A percentile compares a stretch with the other conserved stretches of the same genome.
Evolutionary conservation across 2,329 filamentous ascomycete species (phyloP).

Genomic region (Scedosporium boydii): DNA sequence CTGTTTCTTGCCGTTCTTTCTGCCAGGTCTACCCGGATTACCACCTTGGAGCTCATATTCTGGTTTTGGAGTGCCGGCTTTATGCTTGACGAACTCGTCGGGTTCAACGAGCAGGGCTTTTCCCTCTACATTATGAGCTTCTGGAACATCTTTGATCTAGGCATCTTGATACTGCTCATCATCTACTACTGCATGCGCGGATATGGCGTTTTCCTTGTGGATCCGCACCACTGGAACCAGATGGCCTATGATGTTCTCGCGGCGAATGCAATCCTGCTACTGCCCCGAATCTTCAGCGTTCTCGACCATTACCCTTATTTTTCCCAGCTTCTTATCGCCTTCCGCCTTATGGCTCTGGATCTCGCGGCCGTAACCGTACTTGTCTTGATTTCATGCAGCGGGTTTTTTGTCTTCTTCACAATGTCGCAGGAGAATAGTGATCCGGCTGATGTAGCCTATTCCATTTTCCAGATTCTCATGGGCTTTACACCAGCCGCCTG

Average conservation of each 20-base stretch:
- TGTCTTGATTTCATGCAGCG: conserved; percentile 80
- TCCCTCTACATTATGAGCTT: conserved; percentile 96
- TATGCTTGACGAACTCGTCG: conserved; percentile 92
- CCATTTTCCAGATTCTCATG: conserved; percentile 89
- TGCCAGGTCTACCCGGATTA: conserved; percentile 69
- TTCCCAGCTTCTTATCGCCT: conserved; percentile 86
- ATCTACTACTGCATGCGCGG: conserved; percentile 84
- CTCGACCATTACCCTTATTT: conserved; percentile 95
- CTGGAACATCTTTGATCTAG: conserved; percentile 93
- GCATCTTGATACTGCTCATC: conserved; percentile 76
- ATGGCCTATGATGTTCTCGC: conserved; percentile 93
- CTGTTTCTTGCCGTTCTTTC: conserved; percentile 77
- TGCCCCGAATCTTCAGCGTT: conserved; percentile 85
- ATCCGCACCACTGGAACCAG: conserved; percentile 64
- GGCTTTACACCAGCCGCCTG: conserved; percentile 92
- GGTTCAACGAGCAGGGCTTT: conserved; percentile 94
- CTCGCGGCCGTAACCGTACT: conserved; percentile 75
- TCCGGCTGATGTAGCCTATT: conserved; percentile 70
- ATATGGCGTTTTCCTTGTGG: conserved; percentile 76
- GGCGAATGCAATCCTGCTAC: conserved; percentile 78
- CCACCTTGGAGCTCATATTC: conserved; percentile 75
- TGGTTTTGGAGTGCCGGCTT: conserved; percentile 98
- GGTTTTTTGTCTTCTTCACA: conserved; percentile 92
- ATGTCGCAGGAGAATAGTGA: conserved; percentile 65
- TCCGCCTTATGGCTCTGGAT: conserved; percentile 88